Conservation (phyloP, 2,329 filamentous ascomycete species). For the Fusarium gaditjirri region DNA sequence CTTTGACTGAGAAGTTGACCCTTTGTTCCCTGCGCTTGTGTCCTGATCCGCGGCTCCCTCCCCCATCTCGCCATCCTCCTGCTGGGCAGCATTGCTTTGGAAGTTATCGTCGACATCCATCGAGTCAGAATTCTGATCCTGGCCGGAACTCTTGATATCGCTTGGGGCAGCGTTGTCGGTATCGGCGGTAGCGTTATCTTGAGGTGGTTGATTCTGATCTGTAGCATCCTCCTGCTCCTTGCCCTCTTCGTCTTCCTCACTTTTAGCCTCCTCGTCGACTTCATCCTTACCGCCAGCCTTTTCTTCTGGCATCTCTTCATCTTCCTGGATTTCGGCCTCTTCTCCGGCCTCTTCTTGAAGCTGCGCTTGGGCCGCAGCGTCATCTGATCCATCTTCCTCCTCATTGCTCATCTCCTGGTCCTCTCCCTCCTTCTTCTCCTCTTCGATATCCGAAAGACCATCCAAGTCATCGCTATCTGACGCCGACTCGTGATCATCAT, state of each 20-base stretch:
- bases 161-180: slow-evolving; percentile 72
- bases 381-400: slow-evolving; percentile 51
- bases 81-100: slow-evolving; percentile 69
- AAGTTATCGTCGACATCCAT: slow-evolving; percentile 71
- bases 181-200: slow-evolving; percentile 63
- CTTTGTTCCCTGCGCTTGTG: slow-evolving; percentile 71
- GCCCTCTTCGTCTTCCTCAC: slow-evolving; percentile 63
- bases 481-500: slow-evolving; percentile 72
- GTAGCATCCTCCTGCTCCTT: slow-evolving; percentile 64
- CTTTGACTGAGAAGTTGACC: slow-evolving; percentile 60
- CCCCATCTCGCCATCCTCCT: slow-evolving; percentile 73
- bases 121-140: slow-evolving; percentile 72
- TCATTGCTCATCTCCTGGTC: slow-evolving; percentile 53
- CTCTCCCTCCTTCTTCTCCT: slow-evolving; percentile 53
- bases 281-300: slow-evolving; percentile 53
- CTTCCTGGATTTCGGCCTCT: slow-evolving; percentile 68
- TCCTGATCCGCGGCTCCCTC: slow-evolving; percentile 73
- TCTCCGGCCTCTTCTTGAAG: slow-evolving; percentile 51
- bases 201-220: slow-evolving; percentile 49
- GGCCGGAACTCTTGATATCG: slow-evolving; percentile 71
- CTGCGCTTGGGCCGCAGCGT: slow-evolving; percentile 52
- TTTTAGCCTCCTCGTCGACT: slow-evolving; percentile 57
- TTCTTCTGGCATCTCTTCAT: slow-evolving; percentile 64
- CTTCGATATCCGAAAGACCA: slow-evolving; percentile 65
- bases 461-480: slow-evolving; percentile 68